Conservation (phyloP, 2,329 filamentous ascomycete species). For the Erysiphe neolycopersici region DNA sequence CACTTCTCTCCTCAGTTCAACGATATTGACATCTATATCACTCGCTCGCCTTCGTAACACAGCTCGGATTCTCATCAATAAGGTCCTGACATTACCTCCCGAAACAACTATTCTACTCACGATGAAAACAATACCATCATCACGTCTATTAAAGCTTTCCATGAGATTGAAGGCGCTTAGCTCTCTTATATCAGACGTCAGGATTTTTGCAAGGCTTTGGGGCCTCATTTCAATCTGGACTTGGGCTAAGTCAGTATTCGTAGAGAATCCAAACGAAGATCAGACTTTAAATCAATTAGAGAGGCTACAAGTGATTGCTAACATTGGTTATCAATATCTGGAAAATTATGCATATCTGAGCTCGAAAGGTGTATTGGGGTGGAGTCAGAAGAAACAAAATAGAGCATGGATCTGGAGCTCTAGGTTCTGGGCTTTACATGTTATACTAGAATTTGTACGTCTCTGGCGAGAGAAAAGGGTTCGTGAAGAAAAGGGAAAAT, state of each 20-base stretch:
- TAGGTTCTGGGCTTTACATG: constrained; percentile 56
- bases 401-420: constrained; percentile 45
- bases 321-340: constrained; percentile 45
- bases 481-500: constrained; percentile 11
- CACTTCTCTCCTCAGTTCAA: constrained; percentile 27
- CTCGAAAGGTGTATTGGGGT: constrained; percentile 40
- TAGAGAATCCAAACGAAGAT: constrained; percentile 15
- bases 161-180: constrained; percentile 30
- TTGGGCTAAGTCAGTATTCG: constrained; percentile 1
- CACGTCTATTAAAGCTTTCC: constrained; percentile 19
- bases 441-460: constrained; percentile 47
- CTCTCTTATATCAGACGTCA: constrained; percentile 38
- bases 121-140: constrained; percentile 5
- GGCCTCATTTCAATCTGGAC: constrained; percentile 1
- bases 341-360: constrained; percentile 67
- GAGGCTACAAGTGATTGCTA: constrained; percentile 39
- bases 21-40: constrained; percentile 24
- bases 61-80: constrained; percentile 24
- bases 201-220: constrained; percentile 18
- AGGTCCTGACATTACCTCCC: constrained; percentile 24
- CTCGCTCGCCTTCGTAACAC: constrained; percentile 28
- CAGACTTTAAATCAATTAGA: constrained; percentile 24
- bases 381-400: constrained; percentile 27
- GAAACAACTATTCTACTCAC: constrained; percentile 20
- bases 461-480: constrained; percentile 17